phyloP scores from a whole-genome alignment of 192 early-diverging fungal genomes.

The Coemansia sp. region DNA sequence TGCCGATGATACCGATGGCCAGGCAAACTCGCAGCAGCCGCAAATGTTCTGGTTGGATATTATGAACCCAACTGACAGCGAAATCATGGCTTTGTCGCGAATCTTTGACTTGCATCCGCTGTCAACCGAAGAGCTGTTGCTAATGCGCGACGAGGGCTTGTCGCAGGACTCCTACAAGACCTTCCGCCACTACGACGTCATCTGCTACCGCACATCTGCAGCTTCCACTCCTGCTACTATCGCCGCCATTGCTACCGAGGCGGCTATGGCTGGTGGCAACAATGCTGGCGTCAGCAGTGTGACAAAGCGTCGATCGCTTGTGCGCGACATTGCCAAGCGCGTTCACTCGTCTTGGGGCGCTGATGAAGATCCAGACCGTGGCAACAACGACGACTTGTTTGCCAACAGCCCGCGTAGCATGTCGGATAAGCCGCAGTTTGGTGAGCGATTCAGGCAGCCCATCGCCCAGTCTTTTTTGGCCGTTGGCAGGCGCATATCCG shows the following conservation, averaged over 20 bases:
- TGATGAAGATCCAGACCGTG: neutral
- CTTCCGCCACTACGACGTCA: constrained; percentile 78
- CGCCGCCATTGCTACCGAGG: neutral
- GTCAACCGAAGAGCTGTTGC: constrained; percentile 88
- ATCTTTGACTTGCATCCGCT: constrained; percentile 78
- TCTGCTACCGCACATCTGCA: constrained; percentile 47
- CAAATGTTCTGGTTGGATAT: constrained; percentile 77
- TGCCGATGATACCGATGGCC: neutral
- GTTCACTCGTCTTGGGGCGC: constrained; percentile 5
- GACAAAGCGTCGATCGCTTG: constrained; percentile 23
- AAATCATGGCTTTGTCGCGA: constrained; percentile 66
- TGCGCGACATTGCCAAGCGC: constrained; percentile 18
- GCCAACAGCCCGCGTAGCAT: neutral
- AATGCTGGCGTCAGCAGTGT: neutral
- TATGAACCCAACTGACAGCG: constrained; percentile 60
- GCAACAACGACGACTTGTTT: neutral
- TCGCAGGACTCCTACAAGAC: constrained; percentile 82
- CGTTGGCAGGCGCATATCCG: neutral
- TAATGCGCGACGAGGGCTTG: constrained; percentile 93
- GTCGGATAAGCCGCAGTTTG: neutral
- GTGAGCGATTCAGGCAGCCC: neutral
- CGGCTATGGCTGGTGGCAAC: neutral
- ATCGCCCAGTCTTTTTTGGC: neutral
- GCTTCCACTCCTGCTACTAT: neutral
- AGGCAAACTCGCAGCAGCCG: neutral